Evolutionary conservation across 306 rosid genomes (phyloP).

Genomic region (Ammopiptanthus mongolicus): DNA sequence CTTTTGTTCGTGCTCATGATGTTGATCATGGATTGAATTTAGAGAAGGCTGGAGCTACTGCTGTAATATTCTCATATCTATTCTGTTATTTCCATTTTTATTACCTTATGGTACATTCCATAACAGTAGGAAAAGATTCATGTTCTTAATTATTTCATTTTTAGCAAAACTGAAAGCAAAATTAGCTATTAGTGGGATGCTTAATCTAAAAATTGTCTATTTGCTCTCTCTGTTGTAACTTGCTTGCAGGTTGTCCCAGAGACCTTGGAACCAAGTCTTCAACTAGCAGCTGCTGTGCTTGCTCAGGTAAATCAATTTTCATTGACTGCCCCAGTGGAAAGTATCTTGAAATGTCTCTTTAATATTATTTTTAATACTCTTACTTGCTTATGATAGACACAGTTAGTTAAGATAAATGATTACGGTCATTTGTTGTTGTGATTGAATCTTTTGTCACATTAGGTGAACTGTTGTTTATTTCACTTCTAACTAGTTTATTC

Average conservation of each 20-base stretch:
- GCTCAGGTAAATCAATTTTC: conserved; percentile 65
- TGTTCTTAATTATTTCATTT: conserved; percentile 3
- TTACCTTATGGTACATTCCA: neutral
- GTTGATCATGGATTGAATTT: conserved; percentile 98
- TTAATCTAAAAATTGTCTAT: conserved; percentile 11
- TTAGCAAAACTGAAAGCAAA: conserved; percentile 4
- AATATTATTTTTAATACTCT: neutral
- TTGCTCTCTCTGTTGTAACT: neutral
- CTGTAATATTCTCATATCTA: conserved; percentile 51
- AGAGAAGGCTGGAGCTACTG: conserved; percentile 99
- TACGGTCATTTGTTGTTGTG: neutral
- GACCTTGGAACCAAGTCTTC: conserved; percentile 99
- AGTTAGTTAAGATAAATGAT: neutral
- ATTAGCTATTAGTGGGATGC: neutral
- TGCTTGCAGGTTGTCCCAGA: conserved; percentile 95
- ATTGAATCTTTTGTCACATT: neutral
- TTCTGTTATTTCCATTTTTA: conserved; percentile 15
- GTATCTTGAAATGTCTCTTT: neutral
- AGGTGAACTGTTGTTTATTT: neutral
- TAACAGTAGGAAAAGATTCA: neutral
- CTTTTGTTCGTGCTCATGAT: conserved; percentile 99
- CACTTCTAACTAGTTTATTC: conserved; percentile 1
- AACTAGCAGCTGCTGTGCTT: conserved; percentile 97
- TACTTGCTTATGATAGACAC: neutral
- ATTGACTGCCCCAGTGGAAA: neutral